phyloP scores from a whole-genome alignment of 495 filamentous ascomycete species.

The Penicillium nucicola region DNA sequence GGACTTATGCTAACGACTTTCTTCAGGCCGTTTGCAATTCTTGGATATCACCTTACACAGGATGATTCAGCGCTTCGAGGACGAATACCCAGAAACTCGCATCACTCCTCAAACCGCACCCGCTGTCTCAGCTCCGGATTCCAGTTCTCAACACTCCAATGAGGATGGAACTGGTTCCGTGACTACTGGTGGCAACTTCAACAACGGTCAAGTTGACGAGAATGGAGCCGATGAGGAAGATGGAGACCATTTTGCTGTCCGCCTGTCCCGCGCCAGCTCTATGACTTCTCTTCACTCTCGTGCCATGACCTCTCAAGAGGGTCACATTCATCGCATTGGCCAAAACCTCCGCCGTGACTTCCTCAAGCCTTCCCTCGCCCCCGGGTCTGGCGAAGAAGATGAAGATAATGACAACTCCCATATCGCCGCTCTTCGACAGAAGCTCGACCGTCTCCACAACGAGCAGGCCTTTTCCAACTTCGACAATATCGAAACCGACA shows the following conservation, averaged over 20 bases:
- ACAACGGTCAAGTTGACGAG: conserved; percentile 32
- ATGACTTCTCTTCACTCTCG: conserved; percentile 77
- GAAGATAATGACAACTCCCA: conserved; percentile 57
- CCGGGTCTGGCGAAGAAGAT: conserved; percentile 30
- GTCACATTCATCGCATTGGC: conserved; percentile 77
- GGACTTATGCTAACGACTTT: conserved; percentile 14
- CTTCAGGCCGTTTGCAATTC: conserved; percentile 75
- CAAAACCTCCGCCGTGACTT: conserved; percentile 76
- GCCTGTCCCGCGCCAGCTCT: conserved; percentile 67
- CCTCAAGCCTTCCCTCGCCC: conserved; percentile 42
- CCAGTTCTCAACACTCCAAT: conserved; percentile 39
- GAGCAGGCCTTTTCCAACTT: conserved; percentile 56
- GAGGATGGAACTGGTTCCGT: conserved; percentile 35
- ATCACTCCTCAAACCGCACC: conserved; percentile 32
- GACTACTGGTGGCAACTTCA: conserved; percentile 28
- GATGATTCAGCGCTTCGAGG: conserved; percentile 93
- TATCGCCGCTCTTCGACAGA: conserved; percentile 52
- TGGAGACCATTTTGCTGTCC: conserved; percentile 43
- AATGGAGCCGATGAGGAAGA: conserved; percentile 47
- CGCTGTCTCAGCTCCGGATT: conserved; percentile 23
- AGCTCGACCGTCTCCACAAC: conserved; percentile 60
- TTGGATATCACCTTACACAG: conserved; percentile 82
- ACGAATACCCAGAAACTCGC: conserved; percentile 90
- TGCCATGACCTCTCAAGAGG: conserved; percentile 83
- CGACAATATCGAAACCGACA: conserved; percentile 51